phyloP scores from a whole-genome alignment of 768 basidiomycete species.

The Hydnomerulius pinastri region DNA sequence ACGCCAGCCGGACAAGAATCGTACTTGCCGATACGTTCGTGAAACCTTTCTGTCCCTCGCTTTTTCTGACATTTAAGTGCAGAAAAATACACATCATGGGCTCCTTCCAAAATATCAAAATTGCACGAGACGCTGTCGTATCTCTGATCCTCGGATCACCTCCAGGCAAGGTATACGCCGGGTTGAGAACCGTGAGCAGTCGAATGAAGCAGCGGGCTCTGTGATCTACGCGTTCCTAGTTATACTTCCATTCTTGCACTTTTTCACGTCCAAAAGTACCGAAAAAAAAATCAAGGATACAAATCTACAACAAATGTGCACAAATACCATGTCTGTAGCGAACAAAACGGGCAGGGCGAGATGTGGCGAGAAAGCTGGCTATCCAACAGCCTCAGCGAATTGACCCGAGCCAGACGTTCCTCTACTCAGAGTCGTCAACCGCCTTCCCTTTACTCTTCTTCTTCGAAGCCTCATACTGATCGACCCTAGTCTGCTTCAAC shows the following conservation, averaged over 20 bases:
- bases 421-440: conserved; percentile 11
- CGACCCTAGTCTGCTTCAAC: conserved; percentile 46
- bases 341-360: neutral
- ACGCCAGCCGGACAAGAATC: conserved; percentile 94
- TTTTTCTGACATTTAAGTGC: conserved; percentile 14
- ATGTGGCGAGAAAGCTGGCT: neutral
- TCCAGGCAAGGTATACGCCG: conserved; percentile 92
- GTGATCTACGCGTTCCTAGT: conserved; percentile 36
- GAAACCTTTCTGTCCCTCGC: neutral
- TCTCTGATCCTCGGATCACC: conserved; percentile 94
- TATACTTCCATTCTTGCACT: conserved; percentile 4
- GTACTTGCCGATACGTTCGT: conserved; percentile 96
- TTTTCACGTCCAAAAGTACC: conserved; percentile 1
- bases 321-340: neutral
- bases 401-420: neutral
- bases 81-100: conserved; percentile 99
- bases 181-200: conserved; percentile 86
- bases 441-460: conserved; percentile 24
- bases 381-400: neutral
- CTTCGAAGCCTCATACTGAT: conserved; percentile 50
- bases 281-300: conserved; percentile 5
- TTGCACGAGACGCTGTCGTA: conserved; percentile 94
- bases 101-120: conserved; percentile 97
- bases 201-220: conserved; percentile 92
- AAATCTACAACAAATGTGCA: conserved; percentile 9